Base-by-base conservation (phyloP, 2,329 filamentous ascomycete genomes). In the Xylariomycetidae sp. region DNA sequence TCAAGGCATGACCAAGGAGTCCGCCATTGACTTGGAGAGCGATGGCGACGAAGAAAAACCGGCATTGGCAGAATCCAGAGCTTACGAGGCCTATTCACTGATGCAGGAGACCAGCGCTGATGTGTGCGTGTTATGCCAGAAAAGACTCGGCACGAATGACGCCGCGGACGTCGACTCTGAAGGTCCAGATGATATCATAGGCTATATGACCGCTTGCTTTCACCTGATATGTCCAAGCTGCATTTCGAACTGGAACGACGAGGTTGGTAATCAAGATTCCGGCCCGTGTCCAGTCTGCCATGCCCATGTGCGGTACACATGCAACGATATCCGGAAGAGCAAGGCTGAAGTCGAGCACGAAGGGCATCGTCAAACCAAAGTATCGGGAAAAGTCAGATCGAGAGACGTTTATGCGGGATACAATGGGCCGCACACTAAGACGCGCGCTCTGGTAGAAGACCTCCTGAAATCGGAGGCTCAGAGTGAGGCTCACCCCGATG, bases 401-500 rank as follows among this genome's bases (percentile, higher is more conserved):
- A 80, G 74, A 42, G 65, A 70, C 11, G 72, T 72, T 30, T 84
- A 81, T 51, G 67, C 82, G 9, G 77, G 69, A 27, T 98, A 97
- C 55, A 72, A 73, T 27, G 89, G 89, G 0, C 90, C 90, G 0
- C 88, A 94, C 52, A 94, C 89, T 5, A 98, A 98, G 65, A 95
- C 92, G 1, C 80, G 75, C 37, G 88, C 86, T 2, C 68, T 98
- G 3, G 54, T 98, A 1, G 67, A 81, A n/a, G 80, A 87, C 42
- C 73, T 98, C 6, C 59, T 84, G 2, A 67, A 70, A 31, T 77
- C 79, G 32, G 77, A 79, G 37, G 67, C 68, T 1, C 76, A 82
- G 53, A 86, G 79, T 39, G 70, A 73, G 23, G 64, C 63, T 0
- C 67, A 76, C 8, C 76, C 79, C 0, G 63, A 74, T 9, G 77